Conservation (phyloP, 805 yeast genomes). For the Citeromyces nyonsensis region DNA sequence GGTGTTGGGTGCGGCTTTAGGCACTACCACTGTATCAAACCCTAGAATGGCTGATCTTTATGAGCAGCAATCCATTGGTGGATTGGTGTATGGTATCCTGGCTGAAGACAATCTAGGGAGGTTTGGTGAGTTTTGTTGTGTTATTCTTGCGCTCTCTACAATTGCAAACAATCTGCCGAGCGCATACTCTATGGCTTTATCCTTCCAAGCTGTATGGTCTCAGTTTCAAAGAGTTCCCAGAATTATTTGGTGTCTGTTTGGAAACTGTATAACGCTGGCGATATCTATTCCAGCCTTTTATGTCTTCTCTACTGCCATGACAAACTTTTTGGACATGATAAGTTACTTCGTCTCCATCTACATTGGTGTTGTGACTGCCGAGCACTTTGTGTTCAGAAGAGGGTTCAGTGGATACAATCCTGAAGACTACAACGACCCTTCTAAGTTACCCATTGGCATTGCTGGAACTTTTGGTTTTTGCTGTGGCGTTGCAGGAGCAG, state of each 20-base stretch:
- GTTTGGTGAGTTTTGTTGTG: slow-evolving; percentile 84
- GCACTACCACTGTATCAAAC: slow-evolving; percentile 42
- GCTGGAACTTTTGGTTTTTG: slow-evolving; percentile 76
- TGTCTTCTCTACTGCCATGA: slow-evolving; percentile 56
- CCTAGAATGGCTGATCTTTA: slow-evolving; percentile 33
- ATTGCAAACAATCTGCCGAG: slow-evolving; percentile 88
- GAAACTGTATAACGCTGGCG: slow-evolving; percentile 66
- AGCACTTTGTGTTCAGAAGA: slow-evolving; percentile 67
- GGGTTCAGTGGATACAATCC: slow-evolving; percentile 37
- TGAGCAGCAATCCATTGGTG: slow-evolving; percentile 50
- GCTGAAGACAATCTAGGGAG: slow-evolving; percentile 73
- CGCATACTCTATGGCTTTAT: slow-evolving; percentile 80
- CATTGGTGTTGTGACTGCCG: slow-evolving; percentile 59
- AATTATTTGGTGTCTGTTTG: slow-evolving; percentile 64
- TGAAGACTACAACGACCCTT: slow-evolving; percentile 40
- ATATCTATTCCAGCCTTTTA: slow-evolving; percentile 83
- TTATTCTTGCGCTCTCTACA: slow-evolving; percentile 73
- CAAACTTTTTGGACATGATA: slow-evolving; percentile 80
- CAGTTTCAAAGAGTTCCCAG: slow-evolving; percentile 67
- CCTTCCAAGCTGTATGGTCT: slow-evolving; percentile 77
- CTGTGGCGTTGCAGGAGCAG: slow-evolving; percentile 78
- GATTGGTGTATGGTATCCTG: slow-evolving; percentile 64
- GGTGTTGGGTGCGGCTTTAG: slow-evolving; percentile 79
- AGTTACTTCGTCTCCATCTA: slow-evolving; percentile 86
- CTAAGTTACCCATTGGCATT: slow-evolving; percentile 52